These are phyloP conservation scores for Acacia pycnantha DNA, from an alignment of 331 rosid genomes.

Conservation along the genomic window DNA sequence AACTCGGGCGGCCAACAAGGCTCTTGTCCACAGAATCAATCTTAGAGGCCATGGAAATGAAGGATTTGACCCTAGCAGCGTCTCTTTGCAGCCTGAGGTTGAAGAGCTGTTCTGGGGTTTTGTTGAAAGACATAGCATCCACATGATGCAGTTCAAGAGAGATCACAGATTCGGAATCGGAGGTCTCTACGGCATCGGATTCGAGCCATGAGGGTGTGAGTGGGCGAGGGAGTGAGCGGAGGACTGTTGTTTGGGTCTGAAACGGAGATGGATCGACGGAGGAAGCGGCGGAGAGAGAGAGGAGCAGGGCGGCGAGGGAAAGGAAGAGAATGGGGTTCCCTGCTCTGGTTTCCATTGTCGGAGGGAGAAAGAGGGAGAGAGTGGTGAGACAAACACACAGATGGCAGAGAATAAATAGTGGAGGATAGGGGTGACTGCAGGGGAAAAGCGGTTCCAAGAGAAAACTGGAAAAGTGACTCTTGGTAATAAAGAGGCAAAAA, in stretches of 20 bases:
- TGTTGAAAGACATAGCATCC: constrained; percentile 53
- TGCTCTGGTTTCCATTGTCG: constrained; percentile 51
- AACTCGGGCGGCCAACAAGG: constrained; percentile 23
- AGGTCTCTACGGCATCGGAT: neutral
- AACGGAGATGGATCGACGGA: constrained; percentile 21
- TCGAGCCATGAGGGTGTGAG: constrained; percentile 50
- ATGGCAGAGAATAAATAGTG: neutral
- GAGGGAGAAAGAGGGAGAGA: no score
- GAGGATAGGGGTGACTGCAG: neutral
- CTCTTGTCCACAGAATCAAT: constrained; percentile 16
- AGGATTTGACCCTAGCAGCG: constrained; percentile 46
- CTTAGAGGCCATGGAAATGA: constrained; percentile 27
- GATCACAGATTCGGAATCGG: neutral
- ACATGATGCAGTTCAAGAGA: constrained; percentile 59
- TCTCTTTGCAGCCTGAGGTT: constrained; percentile 61
- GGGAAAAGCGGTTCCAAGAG: neutral
- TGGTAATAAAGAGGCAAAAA: neutral
- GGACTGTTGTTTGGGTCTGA: constrained; percentile 47
- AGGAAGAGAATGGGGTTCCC: constrained; percentile 17
- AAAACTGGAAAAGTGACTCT: neutral
- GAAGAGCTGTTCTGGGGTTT: constrained; percentile 69
- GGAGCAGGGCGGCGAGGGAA: constrained; percentile 26
- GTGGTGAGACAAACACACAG: neutral
- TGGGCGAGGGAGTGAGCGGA: constrained; percentile 48
- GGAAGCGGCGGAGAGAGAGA: constrained; percentile 25